Evolutionary conservation across 768 basidiomycete genomes (phyloP).

Genomic region (Candolleomyces eurysporus): DNA sequence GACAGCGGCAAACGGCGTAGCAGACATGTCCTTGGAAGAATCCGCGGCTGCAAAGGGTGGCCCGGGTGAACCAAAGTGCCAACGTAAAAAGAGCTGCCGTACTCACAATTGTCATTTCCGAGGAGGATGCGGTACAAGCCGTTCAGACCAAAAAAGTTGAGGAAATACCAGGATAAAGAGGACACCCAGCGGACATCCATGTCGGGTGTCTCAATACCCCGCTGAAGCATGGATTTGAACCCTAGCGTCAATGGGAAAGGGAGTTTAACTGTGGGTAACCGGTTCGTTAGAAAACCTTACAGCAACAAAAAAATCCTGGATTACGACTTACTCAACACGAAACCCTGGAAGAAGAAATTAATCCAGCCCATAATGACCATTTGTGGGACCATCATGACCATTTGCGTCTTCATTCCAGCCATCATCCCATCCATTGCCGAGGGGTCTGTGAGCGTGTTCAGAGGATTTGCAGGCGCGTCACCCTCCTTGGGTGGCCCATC

Average conservation of each 20-base stretch:
- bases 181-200: conserved; percentile 99
- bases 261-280: conserved; percentile 67
- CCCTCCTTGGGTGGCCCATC: conserved; percentile 66
- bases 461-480: conserved; percentile 55
- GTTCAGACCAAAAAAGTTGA: conserved; percentile 97
- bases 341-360: conserved; percentile 99
- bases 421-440: conserved; percentile 97
- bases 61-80: neutral
- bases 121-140: conserved; percentile 93
- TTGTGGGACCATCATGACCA: conserved; percentile 98
- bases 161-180: conserved; percentile 98
- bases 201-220: conserved; percentile 91
- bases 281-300: neutral
- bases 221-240: conserved; percentile 97
- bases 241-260: conserved; percentile 96
- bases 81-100: conserved; percentile 3
- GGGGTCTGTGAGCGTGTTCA: conserved; percentile 87
- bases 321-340: conserved; percentile 82
- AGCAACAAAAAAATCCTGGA: neutral
- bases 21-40: conserved; percentile 69
- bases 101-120: conserved; percentile 83
- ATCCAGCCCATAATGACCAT: conserved; percentile 99
- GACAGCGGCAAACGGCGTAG: conserved; percentile 63
- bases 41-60: conserved; percentile 59
- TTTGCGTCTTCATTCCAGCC: conserved; percentile 98